Percentiles rank a stretch among this genome's conserved stretches.
phyloP scores from a whole-genome alignment of 768 basidiomycete genomes.

The Hortiboletus campestris region DNA sequence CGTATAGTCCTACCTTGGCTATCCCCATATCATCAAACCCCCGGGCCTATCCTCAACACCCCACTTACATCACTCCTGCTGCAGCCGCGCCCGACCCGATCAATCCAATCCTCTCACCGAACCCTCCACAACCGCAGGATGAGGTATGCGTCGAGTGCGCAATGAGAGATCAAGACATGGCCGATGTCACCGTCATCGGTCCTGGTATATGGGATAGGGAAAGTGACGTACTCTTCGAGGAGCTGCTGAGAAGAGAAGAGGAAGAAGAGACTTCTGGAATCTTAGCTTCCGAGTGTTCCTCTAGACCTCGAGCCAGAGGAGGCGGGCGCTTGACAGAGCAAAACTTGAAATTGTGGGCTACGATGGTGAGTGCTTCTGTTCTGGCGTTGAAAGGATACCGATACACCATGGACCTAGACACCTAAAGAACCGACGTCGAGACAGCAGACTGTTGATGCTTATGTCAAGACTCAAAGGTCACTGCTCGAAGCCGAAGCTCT shows the following conservation, averaged over 20 bases:
- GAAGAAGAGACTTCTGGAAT: conserved; percentile 62
- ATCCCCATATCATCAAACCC: conserved; percentile 63
- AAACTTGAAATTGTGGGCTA: conserved; percentile 79
- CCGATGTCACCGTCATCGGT: conserved; percentile 85
- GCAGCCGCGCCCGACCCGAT: conserved; percentile 51
- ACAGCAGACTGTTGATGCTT: conserved; percentile 76
- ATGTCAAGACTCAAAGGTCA: conserved; percentile 77
- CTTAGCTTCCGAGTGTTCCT: conserved; percentile 48
- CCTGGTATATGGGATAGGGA: conserved; percentile 90
- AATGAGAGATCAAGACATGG: conserved; percentile 99
- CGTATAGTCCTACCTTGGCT: conserved; percentile 41
- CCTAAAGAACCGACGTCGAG: conserved; percentile 86
- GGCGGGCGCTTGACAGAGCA: conserved; percentile 73
- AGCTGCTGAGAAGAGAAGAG: conserved; percentile 67
- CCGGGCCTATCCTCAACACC: conserved; percentile 69
- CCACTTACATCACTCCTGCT: conserved; percentile 67
- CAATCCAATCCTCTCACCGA: conserved; percentile 60
- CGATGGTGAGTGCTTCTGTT: conserved; percentile 52
- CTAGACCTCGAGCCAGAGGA: conserved; percentile 58
- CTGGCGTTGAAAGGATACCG: neutral
- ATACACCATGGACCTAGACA: conserved; percentile 52
- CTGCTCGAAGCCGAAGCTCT: conserved; percentile 80
- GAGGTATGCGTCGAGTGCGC: conserved; percentile 96
- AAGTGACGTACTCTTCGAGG: conserved; percentile 80
- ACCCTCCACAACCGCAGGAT: conserved; percentile 53